Evolutionary conservation across 192 early-diverging fungal genomes (phyloP).

Genomic region (Funneliformis geosporum): DNA sequence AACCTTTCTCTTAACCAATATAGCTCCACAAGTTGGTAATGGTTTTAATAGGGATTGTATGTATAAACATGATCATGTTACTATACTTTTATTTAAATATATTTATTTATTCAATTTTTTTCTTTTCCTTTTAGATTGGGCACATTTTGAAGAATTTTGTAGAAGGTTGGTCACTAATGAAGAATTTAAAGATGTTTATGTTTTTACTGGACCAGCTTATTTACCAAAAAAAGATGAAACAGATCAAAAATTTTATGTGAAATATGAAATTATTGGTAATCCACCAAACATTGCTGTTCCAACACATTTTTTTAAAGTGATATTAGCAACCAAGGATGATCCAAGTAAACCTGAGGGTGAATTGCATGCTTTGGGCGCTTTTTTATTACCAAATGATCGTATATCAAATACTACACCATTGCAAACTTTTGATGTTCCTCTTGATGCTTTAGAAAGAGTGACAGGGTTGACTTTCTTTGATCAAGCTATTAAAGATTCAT

Average conservation of each 20-base stretch:
- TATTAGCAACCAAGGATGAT: constrained; percentile 64
- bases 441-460: constrained; percentile 73
- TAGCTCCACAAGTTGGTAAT: constrained; percentile 77
- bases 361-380: constrained; percentile 61
- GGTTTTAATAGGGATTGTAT: constrained; percentile 89
- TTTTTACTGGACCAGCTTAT: constrained; percentile 86
- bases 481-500: constrained; percentile 40
- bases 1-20: constrained; percentile 83
- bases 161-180: constrained; percentile 60
- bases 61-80: constrained; percentile 18
- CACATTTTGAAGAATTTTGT: constrained; percentile 81
- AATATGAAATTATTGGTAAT: constrained; percentile 86
- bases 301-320: constrained; percentile 93
- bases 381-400: constrained; percentile 82
- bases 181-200: constrained; percentile 78
- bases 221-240: constrained; percentile 67
- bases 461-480: constrained; percentile 74
- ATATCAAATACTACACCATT: constrained; percentile 70
- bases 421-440: constrained; percentile 65
- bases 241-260: constrained; percentile 59
- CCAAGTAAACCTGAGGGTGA: constrained; percentile 44
- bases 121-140: constrained; percentile 73
- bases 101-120: too few species aligned
- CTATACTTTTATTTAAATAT: not conserved
- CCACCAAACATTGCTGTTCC: constrained; percentile 88